Conservation (phyloP, 345 rosid species). For the Arabis alpina region DNA sequence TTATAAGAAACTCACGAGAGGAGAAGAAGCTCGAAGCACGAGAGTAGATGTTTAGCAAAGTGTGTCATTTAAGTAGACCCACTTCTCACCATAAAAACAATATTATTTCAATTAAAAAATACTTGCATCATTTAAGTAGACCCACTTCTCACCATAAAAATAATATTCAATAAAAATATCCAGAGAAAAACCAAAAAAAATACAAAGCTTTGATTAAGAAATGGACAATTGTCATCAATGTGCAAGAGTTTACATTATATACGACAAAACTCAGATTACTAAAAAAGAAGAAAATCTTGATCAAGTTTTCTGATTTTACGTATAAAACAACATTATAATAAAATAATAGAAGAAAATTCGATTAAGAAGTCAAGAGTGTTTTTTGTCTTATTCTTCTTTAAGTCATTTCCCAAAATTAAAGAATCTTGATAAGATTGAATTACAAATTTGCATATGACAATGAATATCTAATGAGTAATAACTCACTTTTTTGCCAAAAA, state of each 20-base stretch:
- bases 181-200: not conserved
- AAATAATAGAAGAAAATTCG: not conserved
- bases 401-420: slow-evolving; percentile 18
- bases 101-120: no score
- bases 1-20: slow-evolving; percentile 39
- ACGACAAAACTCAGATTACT: slow-evolving; percentile 31
- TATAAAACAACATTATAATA: not conserved
- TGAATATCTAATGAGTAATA: not conserved
- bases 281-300: not conserved
- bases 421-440: not conserved
- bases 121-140: slow-evolving; percentile 42
- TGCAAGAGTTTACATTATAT: slow-evolving; percentile 23
- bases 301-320: slow-evolving; percentile 31
- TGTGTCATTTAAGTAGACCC: slow-evolving; percentile 45
- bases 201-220: slow-evolving; percentile 6
- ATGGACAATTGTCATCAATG: slow-evolving; percentile 34
- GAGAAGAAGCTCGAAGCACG: slow-evolving; percentile 44
- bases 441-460: not conserved
- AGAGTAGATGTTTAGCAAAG: slow-evolving; percentile 37
- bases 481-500: slow-evolving; percentile 11
- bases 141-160: slow-evolving; percentile 36
- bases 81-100: slow-evolving; percentile 28
- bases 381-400: not conserved
- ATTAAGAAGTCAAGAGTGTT: not conserved
- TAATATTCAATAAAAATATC: not conserved